Conservation (phyloP, 768 basidiomycete species). For the Pisolithus sp. region DNA sequence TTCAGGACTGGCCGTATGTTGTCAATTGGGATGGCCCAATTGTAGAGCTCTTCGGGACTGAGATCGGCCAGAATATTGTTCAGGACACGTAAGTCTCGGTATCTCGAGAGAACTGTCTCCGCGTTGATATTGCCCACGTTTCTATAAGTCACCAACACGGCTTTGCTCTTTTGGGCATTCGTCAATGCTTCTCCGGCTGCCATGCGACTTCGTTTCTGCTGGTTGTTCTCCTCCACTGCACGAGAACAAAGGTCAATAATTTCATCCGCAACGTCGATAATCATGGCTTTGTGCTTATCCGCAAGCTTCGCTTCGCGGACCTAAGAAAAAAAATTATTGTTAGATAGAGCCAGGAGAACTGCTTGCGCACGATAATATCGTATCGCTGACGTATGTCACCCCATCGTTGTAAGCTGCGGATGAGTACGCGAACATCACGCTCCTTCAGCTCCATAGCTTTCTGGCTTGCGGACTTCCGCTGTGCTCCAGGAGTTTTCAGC, state of each 20-base stretch:
- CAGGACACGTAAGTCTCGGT: conserved; percentile 83
- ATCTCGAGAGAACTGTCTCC: conserved; percentile 88
- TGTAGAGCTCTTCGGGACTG: conserved; percentile 57
- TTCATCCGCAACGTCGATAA: conserved; percentile 87
- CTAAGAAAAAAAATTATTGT: conserved; percentile 35
- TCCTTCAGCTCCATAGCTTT: conserved; percentile 97
- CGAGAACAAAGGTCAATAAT: conserved; percentile 80
- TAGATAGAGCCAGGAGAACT: neutral
- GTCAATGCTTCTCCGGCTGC: conserved; percentile 85
- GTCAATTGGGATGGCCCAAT: conserved; percentile 87
- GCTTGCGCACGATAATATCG: conserved; percentile 75
- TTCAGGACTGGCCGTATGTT: conserved; percentile 90
- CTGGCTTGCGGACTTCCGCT: conserved; percentile 87
- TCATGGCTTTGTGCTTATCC: conserved; percentile 91
- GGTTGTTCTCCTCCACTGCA: conserved; percentile 80
- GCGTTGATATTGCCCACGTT: conserved; percentile 94
- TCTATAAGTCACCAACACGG: conserved; percentile 86
- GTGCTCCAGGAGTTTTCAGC: conserved; percentile 61
- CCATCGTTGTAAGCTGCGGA: conserved; percentile 94
- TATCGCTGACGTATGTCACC: conserved; percentile 94
- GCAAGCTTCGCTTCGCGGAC: conserved; percentile 84
- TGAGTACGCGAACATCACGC: conserved; percentile 90
- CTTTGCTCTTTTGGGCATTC: conserved; percentile 94
- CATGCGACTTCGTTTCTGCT: conserved; percentile 67
- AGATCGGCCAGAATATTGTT: conserved; percentile 70